A percentile compares a stretch with the other conserved stretches of the same genome.
phyloP scores from a whole-genome alignment of 2,329 filamentous ascomycete genomes.

The Cladosporium sp. region DNA sequence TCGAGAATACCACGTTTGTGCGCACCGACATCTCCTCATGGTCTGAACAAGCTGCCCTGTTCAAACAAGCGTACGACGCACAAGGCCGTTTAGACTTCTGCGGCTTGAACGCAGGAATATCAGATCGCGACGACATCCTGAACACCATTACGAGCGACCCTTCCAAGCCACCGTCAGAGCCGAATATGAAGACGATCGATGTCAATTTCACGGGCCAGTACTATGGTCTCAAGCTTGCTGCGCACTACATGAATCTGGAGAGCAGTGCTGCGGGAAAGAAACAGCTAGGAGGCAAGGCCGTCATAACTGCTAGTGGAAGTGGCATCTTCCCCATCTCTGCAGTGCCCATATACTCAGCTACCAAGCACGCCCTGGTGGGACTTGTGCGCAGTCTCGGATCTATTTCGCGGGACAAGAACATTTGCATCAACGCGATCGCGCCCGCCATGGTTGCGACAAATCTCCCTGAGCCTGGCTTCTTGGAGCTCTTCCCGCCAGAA shows the following conservation, averaged over 20 bases:
- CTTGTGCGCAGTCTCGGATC: constrained; percentile 35
- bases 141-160: constrained; percentile 19
- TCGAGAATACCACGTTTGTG: constrained; percentile 32
- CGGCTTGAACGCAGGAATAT: constrained; percentile 33
- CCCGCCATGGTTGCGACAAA: constrained; percentile 38
- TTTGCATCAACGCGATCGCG: constrained; percentile 40
- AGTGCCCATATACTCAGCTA: constrained; percentile 39
- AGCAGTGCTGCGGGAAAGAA: constrained; percentile 16
- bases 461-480: constrained; percentile 35
- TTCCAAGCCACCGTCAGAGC: constrained; percentile 26
- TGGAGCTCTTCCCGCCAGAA: constrained; percentile 35
- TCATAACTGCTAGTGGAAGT: constrained; percentile 32
- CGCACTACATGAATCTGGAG: constrained; percentile 34
- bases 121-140: constrained; percentile 35
- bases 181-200: constrained; percentile 32
- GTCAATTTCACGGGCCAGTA: constrained; percentile 32
- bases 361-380: constrained; percentile 41
- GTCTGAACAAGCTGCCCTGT: constrained; percentile 23
- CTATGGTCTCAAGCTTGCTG: constrained; percentile 35
- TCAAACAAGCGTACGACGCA: constrained; percentile 22
- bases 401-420: constrained; percentile 30
- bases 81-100: constrained; percentile 29
- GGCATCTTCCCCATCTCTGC: constrained; percentile 33
- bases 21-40: constrained; percentile 31
- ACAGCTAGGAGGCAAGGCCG: constrained; percentile 27